Percentiles rank a stretch among this genome's conserved stretches.
Conservation (phyloP, 768 basidiomycete genomes). For the Tulasnella sp. region DNA sequence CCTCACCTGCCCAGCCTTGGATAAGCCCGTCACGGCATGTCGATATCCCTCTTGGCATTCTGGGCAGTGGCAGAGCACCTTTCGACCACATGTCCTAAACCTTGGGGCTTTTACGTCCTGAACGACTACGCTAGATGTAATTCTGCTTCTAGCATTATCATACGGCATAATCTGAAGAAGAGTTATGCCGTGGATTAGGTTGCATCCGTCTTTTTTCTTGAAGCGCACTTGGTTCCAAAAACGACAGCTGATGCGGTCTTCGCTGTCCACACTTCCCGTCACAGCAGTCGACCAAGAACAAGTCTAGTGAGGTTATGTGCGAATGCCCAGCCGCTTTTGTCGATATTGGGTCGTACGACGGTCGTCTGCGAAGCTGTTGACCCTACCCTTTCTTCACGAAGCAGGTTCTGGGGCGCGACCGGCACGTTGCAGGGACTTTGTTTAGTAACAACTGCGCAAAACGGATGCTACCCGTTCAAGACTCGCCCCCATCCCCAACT, state of each 20-base stretch:
- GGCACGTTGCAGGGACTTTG: background rate
- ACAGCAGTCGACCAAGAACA: too few species aligned
- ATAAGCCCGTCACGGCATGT: background rate
- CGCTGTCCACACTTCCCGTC: too few species aligned
- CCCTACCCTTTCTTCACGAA: background rate
- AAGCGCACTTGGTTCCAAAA: too few species aligned
- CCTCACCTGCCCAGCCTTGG: background rate
- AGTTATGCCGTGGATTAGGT: too few species aligned
- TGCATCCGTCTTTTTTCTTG: too few species aligned
- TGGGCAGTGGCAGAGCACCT: background rate
- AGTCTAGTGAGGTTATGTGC: too few species aligned
- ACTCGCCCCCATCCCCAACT: too few species aligned
- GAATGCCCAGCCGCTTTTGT: too few species aligned
- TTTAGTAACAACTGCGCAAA: background rate
- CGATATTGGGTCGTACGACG: background rate
- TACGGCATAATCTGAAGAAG: too few species aligned
- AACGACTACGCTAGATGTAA: background rate
- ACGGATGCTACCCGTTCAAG: background rate
- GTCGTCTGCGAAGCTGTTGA: background rate
- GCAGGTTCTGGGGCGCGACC: background rate
- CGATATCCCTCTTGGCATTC: background rate
- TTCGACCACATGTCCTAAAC: background rate
- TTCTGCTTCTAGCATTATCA: too few species aligned
- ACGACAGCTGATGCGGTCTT: too few species aligned
- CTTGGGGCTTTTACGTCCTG: background rate